Evolutionary conservation across 2,329 filamentous ascomycete species (phyloP), one percentile per base, ranked within the genome.

Genomic region (Proliferodiscus dingleyae): DNA sequence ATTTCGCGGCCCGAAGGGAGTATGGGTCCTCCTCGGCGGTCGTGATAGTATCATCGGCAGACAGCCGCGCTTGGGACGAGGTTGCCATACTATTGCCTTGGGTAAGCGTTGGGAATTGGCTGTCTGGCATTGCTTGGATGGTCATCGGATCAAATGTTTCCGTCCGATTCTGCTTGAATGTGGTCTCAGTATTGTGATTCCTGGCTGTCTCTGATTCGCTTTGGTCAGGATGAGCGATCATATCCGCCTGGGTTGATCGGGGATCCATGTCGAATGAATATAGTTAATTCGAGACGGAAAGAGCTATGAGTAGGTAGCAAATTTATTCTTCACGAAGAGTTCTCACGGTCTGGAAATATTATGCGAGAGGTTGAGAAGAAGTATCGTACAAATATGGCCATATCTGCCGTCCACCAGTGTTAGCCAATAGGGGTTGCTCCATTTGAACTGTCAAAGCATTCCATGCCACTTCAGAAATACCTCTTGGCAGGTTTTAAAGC

Each of bases 21-120:
- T 66, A 61, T n/a, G 67, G 67, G 48, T 69, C 66, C 6, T 49
- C 41, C 4, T 36, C 34, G 22, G 45, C 42, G 21, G 41, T 28
- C 5, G 26, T 48, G n/a, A 47, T 46, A 7, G 43, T 41, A 38
- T 37, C 36, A 13, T 46, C 39, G 29, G 32, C 43, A 23, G 42
- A 41, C 11, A 33, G 5, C 26, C 39, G 22, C 36, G 32, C 46
- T 36, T 37, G 13, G n/a, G 26, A 34, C 11, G 42, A 43, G 29
- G 43, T 30, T 23, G 41, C 32, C 26, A 37, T 40, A 13, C 10
- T 43, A 38, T 44, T 24, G 11, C 40, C 19, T 32, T 32, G 37
- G 19, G 22, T 26, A 23, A 32, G 11, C 5, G 21, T 29, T 41
- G 18, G 46, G 22, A 28, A 29, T 33, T 39, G 41, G 24, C 24